Conservation (phyloP, 2,329 filamentous ascomycete genomes). For the Beauveria australis region DNA sequence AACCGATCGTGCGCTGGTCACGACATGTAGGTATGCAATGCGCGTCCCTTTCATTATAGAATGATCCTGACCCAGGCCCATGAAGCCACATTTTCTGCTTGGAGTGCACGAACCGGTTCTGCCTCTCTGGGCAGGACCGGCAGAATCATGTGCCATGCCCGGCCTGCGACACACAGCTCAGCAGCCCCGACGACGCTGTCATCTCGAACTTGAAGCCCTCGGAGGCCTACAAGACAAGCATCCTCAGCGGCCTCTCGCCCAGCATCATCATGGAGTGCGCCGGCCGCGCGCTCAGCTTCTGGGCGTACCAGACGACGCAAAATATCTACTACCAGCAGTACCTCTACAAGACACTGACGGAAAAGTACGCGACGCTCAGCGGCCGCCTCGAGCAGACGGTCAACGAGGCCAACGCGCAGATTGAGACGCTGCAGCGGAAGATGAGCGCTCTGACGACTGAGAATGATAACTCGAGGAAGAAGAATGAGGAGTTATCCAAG, state of each 20-base stretch:
- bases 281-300: constrained; percentile 70
- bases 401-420: constrained; percentile 66
- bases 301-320: constrained; percentile 77
- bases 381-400: constrained; percentile 64
- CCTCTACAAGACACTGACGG: constrained; percentile 60
- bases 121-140: constrained; percentile 41
- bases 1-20: constrained; percentile 67
- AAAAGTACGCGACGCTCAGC: constrained; percentile 60
- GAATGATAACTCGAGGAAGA: constrained; percentile 55
- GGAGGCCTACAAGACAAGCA: constrained; percentile 84
- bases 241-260: constrained; percentile 75
- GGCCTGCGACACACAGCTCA: constrained; percentile 62
- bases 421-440: constrained; percentile 56
- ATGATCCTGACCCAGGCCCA: neutral
- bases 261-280: constrained; percentile 81
- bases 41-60: neutral
- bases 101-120: constrained; percentile 58
- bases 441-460: constrained; percentile 52
- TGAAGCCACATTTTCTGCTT: constrained; percentile 77
- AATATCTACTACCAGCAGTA: constrained; percentile 78
- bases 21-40: constrained; percentile 69
- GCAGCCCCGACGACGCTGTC: constrained; percentile 67
- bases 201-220: constrained; percentile 64
- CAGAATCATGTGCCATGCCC: constrained; percentile 52
- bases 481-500: constrained; percentile 62